These are phyloP conservation scores for Neopestalotiopsis sp. DNA, from an alignment of 2,329 filamentous ascomycete genomes.

Conservation along the genomic window DNA sequence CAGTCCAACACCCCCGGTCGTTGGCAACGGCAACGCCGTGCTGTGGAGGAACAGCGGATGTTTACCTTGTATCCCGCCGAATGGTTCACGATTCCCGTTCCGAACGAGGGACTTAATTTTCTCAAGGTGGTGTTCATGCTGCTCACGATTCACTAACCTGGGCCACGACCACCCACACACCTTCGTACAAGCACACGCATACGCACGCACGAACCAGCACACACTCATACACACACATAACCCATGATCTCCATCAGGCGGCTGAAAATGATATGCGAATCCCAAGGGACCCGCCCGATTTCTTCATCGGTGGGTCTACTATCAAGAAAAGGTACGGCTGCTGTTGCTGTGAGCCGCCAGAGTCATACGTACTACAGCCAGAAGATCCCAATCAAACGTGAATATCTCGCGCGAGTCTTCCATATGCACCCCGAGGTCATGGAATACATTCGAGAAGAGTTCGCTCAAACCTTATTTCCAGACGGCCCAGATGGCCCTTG, in stretches of 20 bases:
- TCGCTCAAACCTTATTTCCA: conserved; percentile 1
- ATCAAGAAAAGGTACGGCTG: not conserved
- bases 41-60: not conserved
- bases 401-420: not conserved
- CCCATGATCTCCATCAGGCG: not conserved
- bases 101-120: not conserved
- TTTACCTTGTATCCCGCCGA: not conserved
- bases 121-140: not conserved
- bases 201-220: not conserved
- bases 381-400: conserved; percentile 2
- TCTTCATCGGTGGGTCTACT: not conserved
- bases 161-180: not conserved
- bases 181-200: not conserved
- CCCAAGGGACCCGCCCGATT: not conserved
- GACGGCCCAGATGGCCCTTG: not conserved
- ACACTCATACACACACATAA: too few relatives aligned
- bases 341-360: not conserved
- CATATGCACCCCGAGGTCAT: conserved; percentile 2
- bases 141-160: not conserved
- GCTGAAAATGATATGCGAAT: not conserved
- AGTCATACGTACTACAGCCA: not conserved
- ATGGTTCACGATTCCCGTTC: not conserved
- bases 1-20: not conserved
- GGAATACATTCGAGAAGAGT: not conserved
- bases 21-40: not conserved